These are phyloP conservation scores for Hondaea fermentalgiana DNA, from an alignment of 108 stramenopile genomes.

Conservation along the genomic window DNA sequence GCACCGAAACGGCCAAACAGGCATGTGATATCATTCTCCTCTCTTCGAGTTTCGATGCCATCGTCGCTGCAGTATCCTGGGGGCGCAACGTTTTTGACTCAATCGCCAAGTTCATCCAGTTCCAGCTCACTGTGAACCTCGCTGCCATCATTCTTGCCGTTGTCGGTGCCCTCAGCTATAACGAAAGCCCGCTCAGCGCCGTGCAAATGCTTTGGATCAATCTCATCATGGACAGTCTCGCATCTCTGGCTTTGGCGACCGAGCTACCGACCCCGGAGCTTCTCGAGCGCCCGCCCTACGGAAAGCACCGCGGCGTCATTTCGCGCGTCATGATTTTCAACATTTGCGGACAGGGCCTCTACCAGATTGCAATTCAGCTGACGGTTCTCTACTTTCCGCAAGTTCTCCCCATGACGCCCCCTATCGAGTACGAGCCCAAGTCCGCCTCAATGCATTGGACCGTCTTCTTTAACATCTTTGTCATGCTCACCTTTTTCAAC, in stretches of 20 bases:
- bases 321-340: constrained; percentile 76
- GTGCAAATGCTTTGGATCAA: constrained; percentile 97
- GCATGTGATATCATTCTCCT: constrained; percentile 85
- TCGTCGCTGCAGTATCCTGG: constrained; percentile 94
- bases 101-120: constrained; percentile 93
- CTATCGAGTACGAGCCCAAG: not conserved
- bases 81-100: constrained; percentile 91
- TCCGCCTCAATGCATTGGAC: constrained; percentile 62
- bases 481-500: constrained; percentile 93
- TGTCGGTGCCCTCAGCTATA: constrained; percentile 70
- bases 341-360: constrained; percentile 73
- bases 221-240: constrained; percentile 94
- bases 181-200: constrained; percentile 79
- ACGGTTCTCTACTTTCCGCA: constrained; percentile 58
- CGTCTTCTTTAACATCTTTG: constrained; percentile 90
- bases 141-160: constrained; percentile 71
- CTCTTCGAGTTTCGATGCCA: constrained; percentile 92
- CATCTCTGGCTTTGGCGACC: constrained; percentile 87
- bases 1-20: constrained; percentile 92
- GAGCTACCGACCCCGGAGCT: constrained; percentile 75
- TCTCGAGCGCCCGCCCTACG: constrained; percentile 65
- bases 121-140: constrained; percentile 94
- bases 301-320: constrained; percentile 68
- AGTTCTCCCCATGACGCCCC: not conserved
- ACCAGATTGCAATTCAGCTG: constrained; percentile 64